Base-by-base conservation (phyloP, 345 rosid species). In the Bretschneidera sinensis region DNA sequence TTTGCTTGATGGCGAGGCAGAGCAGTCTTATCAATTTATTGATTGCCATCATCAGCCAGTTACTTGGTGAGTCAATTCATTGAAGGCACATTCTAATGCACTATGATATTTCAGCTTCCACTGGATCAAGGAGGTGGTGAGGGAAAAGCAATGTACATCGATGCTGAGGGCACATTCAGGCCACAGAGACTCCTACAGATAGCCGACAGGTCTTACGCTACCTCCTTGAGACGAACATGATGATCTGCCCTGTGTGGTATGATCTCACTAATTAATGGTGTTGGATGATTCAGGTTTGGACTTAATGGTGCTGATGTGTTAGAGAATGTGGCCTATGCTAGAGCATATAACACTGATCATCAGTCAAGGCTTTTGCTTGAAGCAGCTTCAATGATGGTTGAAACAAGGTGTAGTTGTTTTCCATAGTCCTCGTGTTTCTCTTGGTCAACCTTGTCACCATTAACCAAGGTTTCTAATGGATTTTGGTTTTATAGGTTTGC, bases 321-420 rank as follows among this genome's bases (percentile, higher is more conserved):
- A 66, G 99, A 94, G 78, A 94, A 94, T 39, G 99, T 94, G 21
- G 99, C 99, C 24, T 90, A 94, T 66, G 96, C 97, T 47, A 85
- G 99, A 73, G 97, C 99, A 15, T 94, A 94, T 76, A 94, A 94
- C 72, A 94, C 99, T 4, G 99, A 94, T 66, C 99, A 94, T 72
- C 99, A 87, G 66, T 89, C 97, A 0, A 80, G 97, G 78, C 99
- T 90, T 74, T 75, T 94, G 81, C 90, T 94, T 65, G 97, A 94
- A 82, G 97, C 97, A 65, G 99, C 99, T 69, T 94, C 99, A 52
- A 94, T 94, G 97, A 94, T 94, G 99, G 87, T 94, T 64, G 99
- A 94, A 71, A 90, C 97, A 64, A 80, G 97, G 97, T 86, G 43
- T 66, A 5, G 4, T 4, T 50, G 21, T 33, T 48, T n/a, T 0